Evolutionary conservation across 208 protist genomes (phyloP), one percentile per base, ranked within the genome.

Genomic region (Herpetomonas tarakana): DNA sequence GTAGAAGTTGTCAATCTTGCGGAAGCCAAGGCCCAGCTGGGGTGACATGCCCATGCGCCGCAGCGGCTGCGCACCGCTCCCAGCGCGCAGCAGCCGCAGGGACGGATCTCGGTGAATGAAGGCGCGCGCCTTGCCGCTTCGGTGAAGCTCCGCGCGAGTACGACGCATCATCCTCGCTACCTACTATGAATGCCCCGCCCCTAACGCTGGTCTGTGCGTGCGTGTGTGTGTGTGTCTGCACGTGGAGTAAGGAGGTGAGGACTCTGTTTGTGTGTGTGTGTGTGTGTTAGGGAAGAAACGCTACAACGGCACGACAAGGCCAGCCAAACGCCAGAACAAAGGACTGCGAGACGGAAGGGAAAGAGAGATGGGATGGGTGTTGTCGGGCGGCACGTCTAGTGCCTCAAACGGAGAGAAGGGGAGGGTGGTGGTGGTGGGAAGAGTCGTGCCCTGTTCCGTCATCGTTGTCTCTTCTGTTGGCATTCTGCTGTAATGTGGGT

Each of bases 31-130:
- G 1, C 77, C 70, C 7, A 65, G 55, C 30, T 86, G 77, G 0
- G 71, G 41, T 3, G 70, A 71, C 83, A 94, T 87, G 29, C 85
- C 88, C 81, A 91, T 92, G 47, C 88, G 88, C 59, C 74, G 60
- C 41, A 94, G 74, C 57, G 78, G 76, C 45, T 83, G 79, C 21
- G 74, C 75, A 22, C 88, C 85, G 28, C 75, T 84, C 9, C 85
- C 85, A 22, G 81, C 73, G 1, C 85, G 80, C 63, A 91, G 50
- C n/a, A 90, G 61, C 50, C 65, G 64, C 49, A 94, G 78, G 16
- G 83, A 86, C 0, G 85, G 88, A 51, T 94, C 88, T 25, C 79
- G 82, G 59, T 89, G 76, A 16, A 94, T 65, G 65, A 92, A 94
- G 41, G 85, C 84, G 41, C 88, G 85, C 27, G 81, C 68, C 71